These are phyloP conservation scores for Chaetomiaceae sp. DNA, from an alignment of 2,329 filamentous ascomycete species.

Conservation along the genomic window DNA sequence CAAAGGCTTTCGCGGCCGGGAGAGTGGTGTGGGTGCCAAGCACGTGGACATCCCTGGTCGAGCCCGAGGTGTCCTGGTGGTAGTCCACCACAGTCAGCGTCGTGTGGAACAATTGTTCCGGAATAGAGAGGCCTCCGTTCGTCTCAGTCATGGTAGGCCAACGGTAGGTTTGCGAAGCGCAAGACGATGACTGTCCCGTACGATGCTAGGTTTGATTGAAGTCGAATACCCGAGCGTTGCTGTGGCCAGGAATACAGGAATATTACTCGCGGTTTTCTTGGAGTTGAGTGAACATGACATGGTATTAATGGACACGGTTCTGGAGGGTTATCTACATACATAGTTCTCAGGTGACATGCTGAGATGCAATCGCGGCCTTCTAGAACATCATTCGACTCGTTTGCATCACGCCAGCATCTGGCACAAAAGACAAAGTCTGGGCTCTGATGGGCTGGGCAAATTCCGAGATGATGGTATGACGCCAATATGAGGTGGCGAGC, in stretches of 20 bases:
- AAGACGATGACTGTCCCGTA: too few species aligned
- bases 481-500: conserved; percentile 7
- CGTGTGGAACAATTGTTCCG: conserved; percentile 37
- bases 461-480: conserved; percentile 7
- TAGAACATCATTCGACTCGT: too few species aligned
- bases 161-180: too few species aligned
- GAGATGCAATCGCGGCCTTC: too few species aligned
- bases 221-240: too few species aligned
- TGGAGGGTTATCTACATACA: too few species aligned
- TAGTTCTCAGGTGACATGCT: too few species aligned
- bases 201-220: conserved; percentile 9
- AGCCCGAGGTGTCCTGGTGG: conserved; percentile 30
- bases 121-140: conserved; percentile 9
- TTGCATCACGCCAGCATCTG: too few species aligned
- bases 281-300: too few species aligned
- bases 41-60: conserved; percentile 33
- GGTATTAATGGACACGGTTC: too few species aligned
- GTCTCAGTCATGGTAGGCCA: neutral
- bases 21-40: conserved; percentile 38
- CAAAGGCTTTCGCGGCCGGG: conserved; percentile 36
- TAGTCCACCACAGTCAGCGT: conserved; percentile 34
- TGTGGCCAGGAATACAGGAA: too few species aligned
- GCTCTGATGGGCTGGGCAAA: neutral
- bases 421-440: neutral
- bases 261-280: too few species aligned